These are phyloP conservation scores for Apostasia ramifera DNA, from an alignment of 106 monocot species.

Conservation along the genomic window DNA sequence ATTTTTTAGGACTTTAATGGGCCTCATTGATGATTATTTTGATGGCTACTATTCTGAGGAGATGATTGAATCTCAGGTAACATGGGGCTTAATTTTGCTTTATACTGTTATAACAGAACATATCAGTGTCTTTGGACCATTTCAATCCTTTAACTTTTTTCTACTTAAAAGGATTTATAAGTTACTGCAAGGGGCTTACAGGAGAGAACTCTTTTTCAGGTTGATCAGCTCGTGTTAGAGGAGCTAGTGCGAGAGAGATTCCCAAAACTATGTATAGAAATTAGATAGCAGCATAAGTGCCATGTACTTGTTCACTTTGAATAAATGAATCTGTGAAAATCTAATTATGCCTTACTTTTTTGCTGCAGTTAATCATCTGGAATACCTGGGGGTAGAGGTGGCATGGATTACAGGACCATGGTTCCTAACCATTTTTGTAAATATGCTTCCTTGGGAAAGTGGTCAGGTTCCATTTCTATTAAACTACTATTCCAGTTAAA, in stretches of 20 bases:
- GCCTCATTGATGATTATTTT: slow-evolving; percentile 91
- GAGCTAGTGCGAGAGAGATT: slow-evolving; percentile 89
- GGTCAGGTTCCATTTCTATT: slow-evolving; percentile 50
- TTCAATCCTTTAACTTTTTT: not conserved
- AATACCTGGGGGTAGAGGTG: slow-evolving; percentile 93
- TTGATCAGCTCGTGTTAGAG: slow-evolving; percentile 96
- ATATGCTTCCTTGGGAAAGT: slow-evolving; percentile 99
- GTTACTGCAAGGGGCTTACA: not conserved
- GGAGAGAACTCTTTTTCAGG: slow-evolving; percentile 31
- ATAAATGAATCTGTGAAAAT: too few relatives aligned
- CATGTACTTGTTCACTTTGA: too few relatives aligned
- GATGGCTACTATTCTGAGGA: slow-evolving; percentile 95
- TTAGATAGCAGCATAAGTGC: not conserved
- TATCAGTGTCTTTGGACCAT: not conserved
- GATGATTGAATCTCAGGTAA: slow-evolving; percentile 99
- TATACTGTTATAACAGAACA: not conserved
- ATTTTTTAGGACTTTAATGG: slow-evolving; percentile 71
- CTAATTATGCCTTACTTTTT: not conserved
- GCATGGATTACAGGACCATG: slow-evolving; percentile 98
- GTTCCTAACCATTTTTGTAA: slow-evolving; percentile 98
- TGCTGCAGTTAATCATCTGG: slow-evolving; percentile 90
- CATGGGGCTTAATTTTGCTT: not conserved
- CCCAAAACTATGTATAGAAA: slow-evolving; percentile 69
- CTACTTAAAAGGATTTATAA: not conserved
- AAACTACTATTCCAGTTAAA: not conserved